A percentile compares a stretch with the other conserved stretches of the same genome.
These are phyloP conservation scores for Heterobasidion annosum DNA, from an alignment of 1,284 basidiomycete species.

Conservation along the genomic window DNA sequence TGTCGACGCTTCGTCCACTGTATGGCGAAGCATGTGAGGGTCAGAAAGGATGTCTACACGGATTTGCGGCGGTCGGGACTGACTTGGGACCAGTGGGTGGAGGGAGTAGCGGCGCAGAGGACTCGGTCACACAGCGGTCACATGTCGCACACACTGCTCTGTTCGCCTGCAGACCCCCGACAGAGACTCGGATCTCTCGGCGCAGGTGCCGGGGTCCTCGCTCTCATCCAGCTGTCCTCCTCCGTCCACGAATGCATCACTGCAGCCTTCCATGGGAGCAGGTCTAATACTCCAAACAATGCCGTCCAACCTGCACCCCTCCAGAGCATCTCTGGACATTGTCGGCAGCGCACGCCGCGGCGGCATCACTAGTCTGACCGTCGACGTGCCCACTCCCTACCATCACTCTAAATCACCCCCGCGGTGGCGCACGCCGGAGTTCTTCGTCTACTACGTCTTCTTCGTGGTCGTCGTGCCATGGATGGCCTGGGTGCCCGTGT, in stretches of 20 bases:
- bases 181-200: no score
- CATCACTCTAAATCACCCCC: conserved; percentile 25
- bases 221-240: no score
- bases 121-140: no score
- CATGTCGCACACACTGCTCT: no score
- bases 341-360: conserved; percentile 11
- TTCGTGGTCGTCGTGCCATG: conserved; percentile 59
- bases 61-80: not conserved
- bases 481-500: conserved; percentile 77
- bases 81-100: not conserved
- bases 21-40: conserved; percentile 16
- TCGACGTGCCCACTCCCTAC: conserved; percentile 34
- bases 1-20: conserved; percentile 81
- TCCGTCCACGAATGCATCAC: no score
- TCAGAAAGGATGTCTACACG: not conserved
- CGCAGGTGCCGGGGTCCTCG: no score
- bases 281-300: conserved; percentile 11
- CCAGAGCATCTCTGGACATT: conserved; percentile 14
- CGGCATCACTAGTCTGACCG: conserved; percentile 35
- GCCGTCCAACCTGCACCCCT: conserved; percentile 20
- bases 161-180: no score
- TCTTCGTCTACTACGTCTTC: conserved; percentile 67
- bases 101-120: no score
- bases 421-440: conserved; percentile 81
- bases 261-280: not conserved